Evolutionary conservation across 2,329 filamentous ascomycete genomes (phyloP), one percentile per base, ranked within the genome.

Genomic region (Xylariales sp.): DNA sequence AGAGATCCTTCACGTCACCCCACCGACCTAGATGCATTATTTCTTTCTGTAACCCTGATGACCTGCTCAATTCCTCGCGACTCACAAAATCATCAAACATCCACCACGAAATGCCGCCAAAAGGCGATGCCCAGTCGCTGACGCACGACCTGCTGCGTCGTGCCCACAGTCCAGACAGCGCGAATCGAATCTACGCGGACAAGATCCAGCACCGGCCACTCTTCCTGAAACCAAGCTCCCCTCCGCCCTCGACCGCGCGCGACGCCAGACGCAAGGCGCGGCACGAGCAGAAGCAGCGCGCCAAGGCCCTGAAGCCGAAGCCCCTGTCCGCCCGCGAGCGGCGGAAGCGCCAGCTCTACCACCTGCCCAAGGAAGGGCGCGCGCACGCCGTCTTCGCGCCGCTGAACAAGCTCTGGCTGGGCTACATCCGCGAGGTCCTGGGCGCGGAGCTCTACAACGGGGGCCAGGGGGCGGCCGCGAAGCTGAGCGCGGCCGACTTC

Each of bases 401-500:
- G 0, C 81, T 99, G 72, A 89, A 97, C 78, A 80, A 80, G 16
- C 83, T 99, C 70, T 99, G 96, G 96, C 80, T 90, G 45, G 90
- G 87, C 3, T 99, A 99, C 80, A 91, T 96, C 75, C 88, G 90
- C 62, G 94, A 97, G 73, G 83, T 97, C 0, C 81, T 98, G 1
- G 91, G 91, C 5, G 76, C 87, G 63, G 86, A 87, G 68, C 78
- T 89, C 2, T 84, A 84, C 69, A 82, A 83, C 0, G 84, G 90
- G 18, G 87, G 87, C 0, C 82, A 87, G 3, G 80, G 80, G 5
- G 86, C 90, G 2, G 92, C 90, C 5, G 91, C 91, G 4, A 92
- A 96, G 79, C 82, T 99, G 41, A 90, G 88, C 52, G 93, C 91
- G 65, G 95, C 94, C 1, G 96, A 99, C 80, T 95, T 94, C 75